phyloP scores from a whole-genome alignment of 805 yeast genomes.

The Metschnikowia cubensis region DNA sequence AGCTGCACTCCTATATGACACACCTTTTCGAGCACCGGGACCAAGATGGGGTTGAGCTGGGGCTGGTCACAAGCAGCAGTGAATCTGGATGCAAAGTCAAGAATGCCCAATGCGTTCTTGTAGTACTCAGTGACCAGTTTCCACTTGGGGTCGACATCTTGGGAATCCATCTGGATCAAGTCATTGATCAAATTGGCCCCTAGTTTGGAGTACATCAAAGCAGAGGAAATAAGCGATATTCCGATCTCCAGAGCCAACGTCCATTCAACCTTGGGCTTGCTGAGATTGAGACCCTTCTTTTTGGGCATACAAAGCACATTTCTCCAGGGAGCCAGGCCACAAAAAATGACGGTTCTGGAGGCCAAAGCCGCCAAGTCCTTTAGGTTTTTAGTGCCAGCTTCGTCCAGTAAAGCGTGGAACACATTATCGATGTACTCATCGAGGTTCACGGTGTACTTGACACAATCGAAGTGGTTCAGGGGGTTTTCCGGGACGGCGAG shows the following conservation, averaged over 20 bases:
- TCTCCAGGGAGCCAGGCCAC: neutral
- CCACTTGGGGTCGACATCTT: constrained; percentile 30
- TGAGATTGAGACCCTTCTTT: neutral
- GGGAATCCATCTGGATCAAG: constrained; percentile 25
- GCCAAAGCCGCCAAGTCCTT: neutral
- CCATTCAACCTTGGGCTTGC: constrained; percentile 22
- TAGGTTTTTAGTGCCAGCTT: neutral
- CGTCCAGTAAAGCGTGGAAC: constrained; percentile 13
- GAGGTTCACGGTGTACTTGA: constrained; percentile 25
- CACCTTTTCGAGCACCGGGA: constrained; percentile 18
- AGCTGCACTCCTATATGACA: constrained; percentile 33
- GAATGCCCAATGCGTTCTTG: constrained; percentile 28
- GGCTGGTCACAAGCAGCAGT: neutral
- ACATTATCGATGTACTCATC: constrained; percentile 33
- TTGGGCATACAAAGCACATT: neutral
- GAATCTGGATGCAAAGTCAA: constrained; percentile 22
- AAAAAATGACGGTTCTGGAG: neutral
- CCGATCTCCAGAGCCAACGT: constrained; percentile 29
- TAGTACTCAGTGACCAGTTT: constrained; percentile 31
- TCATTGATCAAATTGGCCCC: constrained; percentile 37
- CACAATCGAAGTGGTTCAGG: neutral
- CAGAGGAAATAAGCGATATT: constrained; percentile 20
- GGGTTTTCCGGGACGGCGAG: neutral
- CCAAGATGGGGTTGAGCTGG: constrained; percentile 6
- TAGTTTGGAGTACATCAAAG: constrained; percentile 28